Conservation (phyloP, 2,329 filamentous ascomycete genomes). For the Pseudopithomyces chartarum region DNA sequence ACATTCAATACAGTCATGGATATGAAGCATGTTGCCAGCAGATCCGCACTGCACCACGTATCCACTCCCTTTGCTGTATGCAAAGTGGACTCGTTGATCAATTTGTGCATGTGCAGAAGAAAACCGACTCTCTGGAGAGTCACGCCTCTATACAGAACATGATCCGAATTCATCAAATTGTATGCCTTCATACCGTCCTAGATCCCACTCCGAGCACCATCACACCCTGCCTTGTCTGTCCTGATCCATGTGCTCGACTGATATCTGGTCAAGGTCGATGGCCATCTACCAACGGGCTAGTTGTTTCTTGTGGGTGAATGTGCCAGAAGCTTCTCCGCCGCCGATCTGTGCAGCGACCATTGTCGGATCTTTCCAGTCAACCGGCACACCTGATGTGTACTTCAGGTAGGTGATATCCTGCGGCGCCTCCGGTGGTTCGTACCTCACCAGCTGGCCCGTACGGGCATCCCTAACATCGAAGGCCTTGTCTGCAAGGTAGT, state of each 20-base stretch:
- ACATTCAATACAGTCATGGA: not conserved
- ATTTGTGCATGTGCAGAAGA: too few relatives aligned
- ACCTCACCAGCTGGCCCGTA: slow-evolving; percentile 27
- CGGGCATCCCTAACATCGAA: slow-evolving; percentile 24
- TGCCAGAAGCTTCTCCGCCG: slow-evolving; percentile 6
- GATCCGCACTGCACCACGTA: too few relatives aligned
- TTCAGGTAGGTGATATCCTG: slow-evolving; percentile 34
- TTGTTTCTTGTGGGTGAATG: slow-evolving; percentile 6
- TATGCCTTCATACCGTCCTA: too few relatives aligned
- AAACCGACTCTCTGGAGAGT: too few relatives aligned
- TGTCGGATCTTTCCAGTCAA: slow-evolving; percentile 35
- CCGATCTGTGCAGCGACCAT: slow-evolving; percentile 19
- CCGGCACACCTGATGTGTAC: slow-evolving; percentile 36
- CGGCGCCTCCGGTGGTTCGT: slow-evolving; percentile 31
- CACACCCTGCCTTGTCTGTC: not conserved
- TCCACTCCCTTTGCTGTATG: too few relatives aligned
- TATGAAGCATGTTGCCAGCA: too few relatives aligned
- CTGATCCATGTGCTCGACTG: not conserved
- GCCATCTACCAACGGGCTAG: slow-evolving; percentile 13
- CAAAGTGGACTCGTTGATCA: too few relatives aligned
- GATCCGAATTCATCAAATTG: too few relatives aligned
- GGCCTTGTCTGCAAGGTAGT: slow-evolving; percentile 31
- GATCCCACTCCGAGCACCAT: too few relatives aligned
- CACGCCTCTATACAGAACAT: too few relatives aligned
- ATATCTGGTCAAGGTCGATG: too few relatives aligned